Percentiles rank a stretch among this genome's conserved stretches.
These are phyloP conservation scores for Pythium phragmitis DNA, from an alignment of 352 stramenopile genomes.

Conservation along the genomic window DNA sequence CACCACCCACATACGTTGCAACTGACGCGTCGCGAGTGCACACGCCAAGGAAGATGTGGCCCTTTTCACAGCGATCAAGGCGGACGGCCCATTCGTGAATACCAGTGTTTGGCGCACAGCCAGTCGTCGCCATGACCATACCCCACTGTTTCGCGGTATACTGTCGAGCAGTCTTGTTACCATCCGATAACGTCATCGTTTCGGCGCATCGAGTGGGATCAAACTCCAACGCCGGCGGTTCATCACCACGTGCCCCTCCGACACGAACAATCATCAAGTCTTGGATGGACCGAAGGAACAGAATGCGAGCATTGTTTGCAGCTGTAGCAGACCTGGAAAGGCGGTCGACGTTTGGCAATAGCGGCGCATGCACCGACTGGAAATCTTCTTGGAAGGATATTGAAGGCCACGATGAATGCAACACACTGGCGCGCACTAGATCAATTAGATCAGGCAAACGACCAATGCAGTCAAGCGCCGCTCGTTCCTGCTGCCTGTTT, in stretches of 20 bases:
- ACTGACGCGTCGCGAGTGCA: slow-evolving; percentile 85
- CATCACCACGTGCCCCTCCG: slow-evolving; percentile 67
- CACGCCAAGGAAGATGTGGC: slow-evolving; percentile 89
- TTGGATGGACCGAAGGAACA: slow-evolving; percentile 80
- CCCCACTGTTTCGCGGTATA: slow-evolving; percentile 91
- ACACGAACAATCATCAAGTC: slow-evolving; percentile 84
- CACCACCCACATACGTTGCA: slow-evolving; percentile 86
- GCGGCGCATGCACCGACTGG: slow-evolving; percentile 59
- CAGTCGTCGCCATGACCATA: slow-evolving; percentile 87
- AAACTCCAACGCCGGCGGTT: slow-evolving; percentile 82
- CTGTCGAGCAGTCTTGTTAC: slow-evolving; percentile 83
- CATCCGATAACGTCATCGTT: slow-evolving; percentile 86
- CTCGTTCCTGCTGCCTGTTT: slow-evolving; percentile 50
- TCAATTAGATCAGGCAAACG: slow-evolving; percentile 55
- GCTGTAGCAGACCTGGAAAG: slow-evolving; percentile 23
- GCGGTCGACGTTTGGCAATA: slow-evolving; percentile 63
- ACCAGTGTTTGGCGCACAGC: slow-evolving; percentile 79
- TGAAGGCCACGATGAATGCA: slow-evolving; percentile 48
- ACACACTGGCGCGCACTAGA: slow-evolving; percentile 65
- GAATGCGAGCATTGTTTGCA: slow-evolving; percentile 44
- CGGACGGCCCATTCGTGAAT: slow-evolving; percentile 88
- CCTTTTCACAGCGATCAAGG: slow-evolving; percentile 87
- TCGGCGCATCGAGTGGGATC: slow-evolving; percentile 84
- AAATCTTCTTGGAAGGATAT: slow-evolving; percentile 68
- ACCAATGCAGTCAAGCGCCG: slow-evolving; percentile 73